phyloP scores from a whole-genome alignment of 805 yeast genomes.

The Candida anglica region DNA sequence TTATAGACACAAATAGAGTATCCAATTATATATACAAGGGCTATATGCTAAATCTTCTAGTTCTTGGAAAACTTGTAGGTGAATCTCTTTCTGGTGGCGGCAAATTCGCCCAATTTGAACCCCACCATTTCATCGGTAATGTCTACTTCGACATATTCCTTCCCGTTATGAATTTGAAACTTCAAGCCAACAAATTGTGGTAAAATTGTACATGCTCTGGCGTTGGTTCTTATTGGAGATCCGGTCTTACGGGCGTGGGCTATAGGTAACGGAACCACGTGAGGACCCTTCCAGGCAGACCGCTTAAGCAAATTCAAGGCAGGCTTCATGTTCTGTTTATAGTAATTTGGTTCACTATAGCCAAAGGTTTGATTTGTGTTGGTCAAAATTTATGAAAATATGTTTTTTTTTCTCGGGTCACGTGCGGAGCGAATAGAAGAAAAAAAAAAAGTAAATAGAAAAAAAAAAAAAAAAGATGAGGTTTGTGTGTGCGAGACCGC shows the following conservation, averaged over 20 bases:
- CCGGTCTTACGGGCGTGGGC: conserved; percentile 77
- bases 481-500: no score
- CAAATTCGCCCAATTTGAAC: conserved; percentile 89
- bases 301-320: conserved; percentile 27
- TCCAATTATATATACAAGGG: no score
- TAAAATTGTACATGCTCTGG: conserved; percentile 87
- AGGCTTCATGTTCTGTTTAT: conserved; percentile 37
- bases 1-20: no score
- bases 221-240: conserved; percentile 91
- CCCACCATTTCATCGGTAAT: conserved; percentile 97
- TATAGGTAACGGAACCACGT: conserved; percentile 91
- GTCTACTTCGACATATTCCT: conserved; percentile 83
- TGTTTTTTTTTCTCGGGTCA: no score
- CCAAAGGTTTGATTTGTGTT: no score
- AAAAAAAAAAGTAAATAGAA: background rate
- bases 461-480: no score
- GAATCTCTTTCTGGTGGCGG: conserved; percentile 87
- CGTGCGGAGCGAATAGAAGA: background rate
- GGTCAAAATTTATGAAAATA: conserved; percentile 1
- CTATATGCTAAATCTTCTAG: conserved; percentile 18
- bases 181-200: conserved; percentile 95
- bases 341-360: conserved; percentile 1
- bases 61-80: conserved; percentile 77
- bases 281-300: conserved; percentile 68
- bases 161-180: conserved; percentile 95